phyloP scores from a whole-genome alignment of 148 eudicot genomes.

The Persicaria tinctoria region DNA sequence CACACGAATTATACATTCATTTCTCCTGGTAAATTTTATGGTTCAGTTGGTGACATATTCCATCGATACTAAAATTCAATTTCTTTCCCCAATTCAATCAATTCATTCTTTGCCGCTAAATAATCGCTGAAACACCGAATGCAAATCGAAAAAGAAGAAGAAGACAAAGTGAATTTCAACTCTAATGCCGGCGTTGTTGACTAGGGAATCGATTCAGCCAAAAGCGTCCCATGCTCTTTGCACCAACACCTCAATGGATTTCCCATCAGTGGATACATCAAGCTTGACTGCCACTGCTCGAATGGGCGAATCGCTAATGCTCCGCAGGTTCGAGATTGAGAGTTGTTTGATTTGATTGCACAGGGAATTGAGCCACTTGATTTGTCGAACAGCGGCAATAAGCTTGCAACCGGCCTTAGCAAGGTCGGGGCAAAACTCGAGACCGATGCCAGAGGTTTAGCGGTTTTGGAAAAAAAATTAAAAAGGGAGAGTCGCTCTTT shows the following conservation, averaged over 20 bases:
- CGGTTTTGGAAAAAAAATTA: too few relatives aligned
- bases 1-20: too few relatives aligned
- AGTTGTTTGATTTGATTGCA: constrained; percentile 40
- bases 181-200: constrained; percentile 66
- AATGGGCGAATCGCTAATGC: not conserved
- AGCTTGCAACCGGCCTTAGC: constrained; percentile 52
- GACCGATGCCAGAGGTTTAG: constrained; percentile 50
- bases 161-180: constrained; percentile 20
- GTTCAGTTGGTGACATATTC: too few relatives aligned
- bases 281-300: constrained; percentile 59
- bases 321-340: not conserved
- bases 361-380: constrained; percentile 40
- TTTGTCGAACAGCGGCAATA: constrained; percentile 59
- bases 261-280: constrained; percentile 37
- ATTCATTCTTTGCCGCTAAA: too few relatives aligned
- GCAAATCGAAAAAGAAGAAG: not conserved
- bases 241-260: constrained; percentile 34
- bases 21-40: too few relatives aligned
- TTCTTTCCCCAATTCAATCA: not conserved
- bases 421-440: constrained; percentile 50
- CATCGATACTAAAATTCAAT: not conserved
- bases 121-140: not conserved
- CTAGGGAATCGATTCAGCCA: constrained; percentile 50
- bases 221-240: constrained; percentile 49
- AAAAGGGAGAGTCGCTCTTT: too few relatives aligned